Evolutionary conservation across 1,139 yeast species (phyloP), one percentile per base, ranked within the genome.

Genomic region (Candida frijolesensis): DNA sequence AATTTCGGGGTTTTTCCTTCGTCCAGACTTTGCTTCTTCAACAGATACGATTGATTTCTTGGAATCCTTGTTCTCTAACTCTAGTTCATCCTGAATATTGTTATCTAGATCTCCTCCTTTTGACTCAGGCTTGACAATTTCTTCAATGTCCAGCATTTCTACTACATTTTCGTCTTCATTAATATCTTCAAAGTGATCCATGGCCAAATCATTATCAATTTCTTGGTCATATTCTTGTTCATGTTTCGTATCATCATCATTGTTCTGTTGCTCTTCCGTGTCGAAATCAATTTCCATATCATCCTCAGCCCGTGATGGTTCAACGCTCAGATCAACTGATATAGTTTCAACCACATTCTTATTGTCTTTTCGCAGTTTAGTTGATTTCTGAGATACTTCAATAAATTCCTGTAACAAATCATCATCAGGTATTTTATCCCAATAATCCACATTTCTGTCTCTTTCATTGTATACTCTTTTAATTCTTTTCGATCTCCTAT

Each of bases 381-480:
- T 41, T 44, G 46, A 33, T 35, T 44, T 42, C 47, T 51, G 50
- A 11, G 57, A 48, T 12, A 50, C 58, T 2, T 49, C 34, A 27
- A 63, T 58, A 30, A 65, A 58, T 48, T 66, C 68, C 44, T 61
- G 57, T 44, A 57, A 54, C 33, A 65, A 54, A 27, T 59, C 62
- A n/a, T 59, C 61, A 46, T 64, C 69, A 0, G 68, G 70, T 11
- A 60, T 37, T 45, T 64, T 63, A 40, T 63, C 53, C 67, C 66
- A 64, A 46, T 63, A 63, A 10, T 60, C 66, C 44, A 62, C 63
- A 48, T 64, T 64, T 32, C 62, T 61, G 46, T 64, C 68, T 12
- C 50, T 43, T 34, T 50, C 50, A 15, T 42, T 48, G 18, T 34
- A 41, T 18, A 44, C 16, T 46, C 44, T 43, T 22, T 40, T 42